A percentile compares a stretch with the other conserved stretches of the same genome.
Conservation (phyloP, 768 basidiomycete genomes). For the Tylopilus intermedius region DNA sequence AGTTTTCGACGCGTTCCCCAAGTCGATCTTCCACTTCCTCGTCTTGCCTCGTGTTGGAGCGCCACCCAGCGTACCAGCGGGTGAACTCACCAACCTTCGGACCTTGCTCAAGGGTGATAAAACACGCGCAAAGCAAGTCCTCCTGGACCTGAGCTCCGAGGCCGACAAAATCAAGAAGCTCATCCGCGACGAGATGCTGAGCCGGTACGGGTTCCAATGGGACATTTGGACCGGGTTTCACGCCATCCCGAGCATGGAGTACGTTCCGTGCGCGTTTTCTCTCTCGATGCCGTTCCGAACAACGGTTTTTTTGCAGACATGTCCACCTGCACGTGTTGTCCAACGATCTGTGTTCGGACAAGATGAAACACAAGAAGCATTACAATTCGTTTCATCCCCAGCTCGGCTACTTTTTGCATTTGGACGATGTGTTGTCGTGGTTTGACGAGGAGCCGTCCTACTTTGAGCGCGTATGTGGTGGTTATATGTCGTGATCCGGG, state of each 20-base stretch:
- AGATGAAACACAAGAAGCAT: slow-evolving; percentile 83
- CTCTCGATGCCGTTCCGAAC: not conserved
- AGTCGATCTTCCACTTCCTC: slow-evolving; percentile 85
- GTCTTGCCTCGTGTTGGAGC: slow-evolving; percentile 59
- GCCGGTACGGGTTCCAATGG: slow-evolving; percentile 72
- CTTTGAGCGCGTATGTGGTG: slow-evolving; percentile 41
- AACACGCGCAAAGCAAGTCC: slow-evolving; percentile 46
- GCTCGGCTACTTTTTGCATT: slow-evolving; percentile 74
- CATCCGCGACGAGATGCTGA: slow-evolving; percentile 77
- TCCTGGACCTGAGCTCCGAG: slow-evolving; percentile 51
- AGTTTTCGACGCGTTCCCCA: slow-evolving; percentile 73
- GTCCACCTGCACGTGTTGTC: slow-evolving; percentile 85
- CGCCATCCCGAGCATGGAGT: slow-evolving; percentile 82
- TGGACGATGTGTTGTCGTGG: slow-evolving; percentile 78
- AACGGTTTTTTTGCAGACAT: slow-evolving; percentile 44
- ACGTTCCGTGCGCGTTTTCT: slow-evolving; percentile 27
- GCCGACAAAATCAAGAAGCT: slow-evolving; percentile 52
- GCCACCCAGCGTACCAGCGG: slow-evolving; percentile 22
- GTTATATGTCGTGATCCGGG: not conserved
- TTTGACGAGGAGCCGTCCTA: slow-evolving; percentile 61
- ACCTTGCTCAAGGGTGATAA: slow-evolving; percentile 53
- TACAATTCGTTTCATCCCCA: slow-evolving; percentile 88
- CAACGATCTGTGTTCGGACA: slow-evolving; percentile 62
- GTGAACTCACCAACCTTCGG: slow-evolving; percentile 49
- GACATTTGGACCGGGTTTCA: slow-evolving; percentile 81